Evolutionary conservation across 306 rosid species (phyloP).

Genomic region (Phaseolus lunatus): DNA sequence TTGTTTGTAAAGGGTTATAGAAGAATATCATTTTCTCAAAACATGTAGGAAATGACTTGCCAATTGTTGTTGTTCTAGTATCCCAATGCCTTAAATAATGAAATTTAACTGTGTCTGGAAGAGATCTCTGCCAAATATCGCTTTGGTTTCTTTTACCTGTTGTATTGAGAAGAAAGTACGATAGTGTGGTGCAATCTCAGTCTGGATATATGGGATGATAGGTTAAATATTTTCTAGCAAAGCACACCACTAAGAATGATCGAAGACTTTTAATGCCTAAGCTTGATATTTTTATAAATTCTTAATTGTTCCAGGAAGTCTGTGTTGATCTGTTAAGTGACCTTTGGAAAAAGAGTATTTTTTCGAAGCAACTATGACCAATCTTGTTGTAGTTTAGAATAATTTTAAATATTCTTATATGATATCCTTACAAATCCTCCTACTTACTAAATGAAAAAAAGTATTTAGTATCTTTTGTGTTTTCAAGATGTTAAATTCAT

Average conservation of each 20-base stretch:
- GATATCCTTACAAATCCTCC: not conserved
- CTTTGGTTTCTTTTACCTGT: conserved; percentile 7
- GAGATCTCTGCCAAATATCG: conserved; percentile 10
- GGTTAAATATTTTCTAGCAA: conserved; percentile 26
- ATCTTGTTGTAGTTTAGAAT: not conserved
- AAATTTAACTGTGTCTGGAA: not conserved
- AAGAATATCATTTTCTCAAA: not conserved
- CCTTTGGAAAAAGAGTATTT: conserved; percentile 31
- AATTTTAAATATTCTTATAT: not conserved
- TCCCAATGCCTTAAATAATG: not conserved
- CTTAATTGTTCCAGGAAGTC: conserved; percentile 35
- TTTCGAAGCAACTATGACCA: conserved; percentile 2
- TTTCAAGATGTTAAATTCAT: conserved; percentile 4
- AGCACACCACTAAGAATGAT: conserved; percentile 17
- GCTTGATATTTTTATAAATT: conserved; percentile 13
- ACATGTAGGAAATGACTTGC: too few relatives aligned
- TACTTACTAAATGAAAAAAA: not conserved
- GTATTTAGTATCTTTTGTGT: not conserved
- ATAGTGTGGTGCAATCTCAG: not conserved
- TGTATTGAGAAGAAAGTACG: conserved; percentile 19
- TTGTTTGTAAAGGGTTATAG: conserved; percentile 25
- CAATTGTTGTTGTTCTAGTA: too few relatives aligned
- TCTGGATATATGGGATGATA: not conserved
- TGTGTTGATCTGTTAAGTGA: conserved; percentile 25
- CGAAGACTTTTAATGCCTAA: not conserved